Conservation (phyloP, 2,329 filamentous ascomycete genomes). For the Talaromyces sp. region DNA sequence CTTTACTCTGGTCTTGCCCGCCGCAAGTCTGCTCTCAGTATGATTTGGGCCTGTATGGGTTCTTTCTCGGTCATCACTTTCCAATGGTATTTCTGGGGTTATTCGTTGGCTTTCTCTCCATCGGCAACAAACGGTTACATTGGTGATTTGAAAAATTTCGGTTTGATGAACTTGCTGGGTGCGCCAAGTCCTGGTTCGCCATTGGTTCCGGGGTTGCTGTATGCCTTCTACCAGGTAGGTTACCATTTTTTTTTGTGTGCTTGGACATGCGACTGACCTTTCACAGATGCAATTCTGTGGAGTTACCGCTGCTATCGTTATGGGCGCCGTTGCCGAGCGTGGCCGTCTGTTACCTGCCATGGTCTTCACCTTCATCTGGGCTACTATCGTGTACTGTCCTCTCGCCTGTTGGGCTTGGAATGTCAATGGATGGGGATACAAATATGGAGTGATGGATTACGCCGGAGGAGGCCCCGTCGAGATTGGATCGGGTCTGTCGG, state of each 20-base stretch:
- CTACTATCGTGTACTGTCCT: slow-evolving; percentile 94
- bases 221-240: slow-evolving; percentile 82
- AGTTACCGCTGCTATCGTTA: slow-evolving; percentile 84
- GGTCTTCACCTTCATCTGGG: slow-evolving; percentile 96
- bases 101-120: slow-evolving; percentile 84
- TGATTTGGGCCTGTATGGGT: slow-evolving; percentile 97
- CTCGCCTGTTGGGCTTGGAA: slow-evolving; percentile 97
- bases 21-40: slow-evolving; percentile 90
- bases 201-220: slow-evolving; percentile 81
- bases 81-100: slow-evolving; percentile 99
- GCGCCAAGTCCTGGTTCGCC: slow-evolving; percentile 82
- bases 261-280: not conserved
- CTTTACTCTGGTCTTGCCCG: slow-evolving; percentile 96
- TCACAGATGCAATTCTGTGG: slow-evolving; percentile 90
- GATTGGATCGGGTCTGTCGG: slow-evolving; percentile 88
- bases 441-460: slow-evolving; percentile 90
- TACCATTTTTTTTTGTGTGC: no score
- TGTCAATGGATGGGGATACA: slow-evolving; percentile 83
- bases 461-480: slow-evolving; percentile 96
- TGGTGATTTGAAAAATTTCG: slow-evolving; percentile 83
- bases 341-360: slow-evolving; percentile 88
- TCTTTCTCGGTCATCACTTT: slow-evolving; percentile 87
- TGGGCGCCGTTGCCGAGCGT: slow-evolving; percentile 89
- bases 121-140: slow-evolving; percentile 84
- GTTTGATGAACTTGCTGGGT: slow-evolving; percentile 76